These are phyloP conservation scores for Rhynchospora tenuis DNA, from an alignment of 176 grass and related monocot genomes.

Conservation along the genomic window DNA sequence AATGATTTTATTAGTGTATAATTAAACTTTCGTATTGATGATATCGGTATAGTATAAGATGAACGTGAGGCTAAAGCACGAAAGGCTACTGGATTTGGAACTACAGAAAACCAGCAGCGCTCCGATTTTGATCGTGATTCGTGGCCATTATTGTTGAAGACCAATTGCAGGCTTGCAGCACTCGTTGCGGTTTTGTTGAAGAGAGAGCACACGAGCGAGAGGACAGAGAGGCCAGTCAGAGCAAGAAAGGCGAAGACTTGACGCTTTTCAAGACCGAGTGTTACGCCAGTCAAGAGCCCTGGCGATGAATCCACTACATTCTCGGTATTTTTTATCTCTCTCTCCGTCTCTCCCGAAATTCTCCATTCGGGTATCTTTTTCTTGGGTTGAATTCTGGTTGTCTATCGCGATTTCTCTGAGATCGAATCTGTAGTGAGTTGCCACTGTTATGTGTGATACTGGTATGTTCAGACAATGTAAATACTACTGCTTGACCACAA, in stretches of 20 bases:
- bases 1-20: too few species aligned
- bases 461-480: not conserved
- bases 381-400: not conserved
- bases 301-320: constrained; percentile 78
- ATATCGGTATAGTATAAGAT: too few species aligned
- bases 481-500: not conserved
- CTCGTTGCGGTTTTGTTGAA: constrained; percentile 78
- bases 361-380: not conserved
- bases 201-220: constrained; percentile 88
- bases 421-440: not conserved
- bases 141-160: too few species aligned
- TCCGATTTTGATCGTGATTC: too few species aligned
- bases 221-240: constrained; percentile 69
- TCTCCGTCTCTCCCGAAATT: not conserved
- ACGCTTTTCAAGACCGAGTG: constrained; percentile 57
- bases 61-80: too few species aligned
- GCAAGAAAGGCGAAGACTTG: constrained; percentile 93
- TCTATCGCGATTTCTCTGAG: not conserved
- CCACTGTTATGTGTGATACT: not conserved
- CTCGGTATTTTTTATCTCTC: too few species aligned
- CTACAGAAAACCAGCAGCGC: too few species aligned
- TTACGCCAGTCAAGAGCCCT: constrained; percentile 51
- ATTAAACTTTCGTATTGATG: too few species aligned
- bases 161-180: too few species aligned
- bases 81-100: too few species aligned